Base-by-base conservation (phyloP, 306 rosid genomes). In the Bauhinia variegata region DNA sequence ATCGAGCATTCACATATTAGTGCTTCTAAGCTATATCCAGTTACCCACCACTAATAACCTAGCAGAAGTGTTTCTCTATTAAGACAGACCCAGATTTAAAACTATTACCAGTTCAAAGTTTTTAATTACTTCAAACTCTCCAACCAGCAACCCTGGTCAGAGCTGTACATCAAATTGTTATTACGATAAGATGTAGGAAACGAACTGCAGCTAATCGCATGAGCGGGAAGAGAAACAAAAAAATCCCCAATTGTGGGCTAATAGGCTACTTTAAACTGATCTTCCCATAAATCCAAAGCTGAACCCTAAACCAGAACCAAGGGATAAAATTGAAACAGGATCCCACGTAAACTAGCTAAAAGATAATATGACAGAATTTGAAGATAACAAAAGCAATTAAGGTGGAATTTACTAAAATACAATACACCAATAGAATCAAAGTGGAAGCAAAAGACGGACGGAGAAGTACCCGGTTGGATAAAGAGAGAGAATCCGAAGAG, bases 91-190 rank as follows among this genome's bases (percentile, higher is more conserved):
- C 33, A 65, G 32, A 59, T 39, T 64, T n/a, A 59, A 58, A 59
- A 60, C 60, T 23, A 53, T 23, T 44, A 33, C 41, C 41, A 73
- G 66, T 68, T 74, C 70, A 53, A 34, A 50, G 68, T 34, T 42
- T 47, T n/a, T 23, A 13, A 15, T 42, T 42, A 2, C n/a, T 44
- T 47, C 28, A 55, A 17, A 48, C 31, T 31, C 41, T 49, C 36
- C 49, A 57, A 55, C 11, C 48, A 38, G 60, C 23, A 65, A 11
- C 48, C 64, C 36, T 53, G 37, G 57, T 57, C 10, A 60, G 13
- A 72, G 37, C 56, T 46, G 37, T 11, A 49, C 41, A 16, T 55
- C 41, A 48, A 70, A 43, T 60, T 44, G 48, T 43, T 23, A 33
- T 11, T 44, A 23, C 32, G 8, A 79, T 16, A 63, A 41, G 74